phyloP scores from a whole-genome alignment of 371 early-diverging fungal species.

The Mortierella sp. region DNA sequence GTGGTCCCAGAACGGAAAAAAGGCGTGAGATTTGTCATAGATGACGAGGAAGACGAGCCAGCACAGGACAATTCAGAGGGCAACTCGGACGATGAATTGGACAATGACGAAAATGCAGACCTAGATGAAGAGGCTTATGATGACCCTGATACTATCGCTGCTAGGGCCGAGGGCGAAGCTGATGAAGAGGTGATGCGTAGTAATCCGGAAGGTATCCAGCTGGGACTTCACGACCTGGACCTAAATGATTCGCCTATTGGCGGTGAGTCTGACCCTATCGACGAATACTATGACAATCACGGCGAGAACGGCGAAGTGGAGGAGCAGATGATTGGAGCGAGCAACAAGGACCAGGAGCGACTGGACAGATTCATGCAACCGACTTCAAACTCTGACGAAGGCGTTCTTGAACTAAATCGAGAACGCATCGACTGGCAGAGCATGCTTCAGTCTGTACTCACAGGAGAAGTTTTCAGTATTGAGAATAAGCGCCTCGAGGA shows the following conservation, averaged over 20 bases:
- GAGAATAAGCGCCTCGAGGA: slow-evolving; percentile 82
- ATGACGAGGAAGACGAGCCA: slow-evolving; percentile 30
- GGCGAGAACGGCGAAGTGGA: slow-evolving; percentile 24
- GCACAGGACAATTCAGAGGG: slow-evolving; percentile 17
- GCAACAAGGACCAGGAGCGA: slow-evolving; percentile 50
- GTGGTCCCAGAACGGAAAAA: slow-evolving; percentile 25
- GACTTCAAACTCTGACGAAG: slow-evolving; percentile 37
- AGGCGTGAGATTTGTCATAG: slow-evolving; percentile 42
- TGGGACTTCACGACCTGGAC: slow-evolving; percentile 26
- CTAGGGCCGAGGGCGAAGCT: slow-evolving; percentile 11
- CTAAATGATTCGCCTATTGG: slow-evolving; percentile 15
- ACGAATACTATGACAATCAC: slow-evolving; percentile 37
- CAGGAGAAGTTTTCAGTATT: slow-evolving; percentile 88
- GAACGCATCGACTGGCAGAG: slow-evolving; percentile 88
- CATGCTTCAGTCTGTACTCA: slow-evolving; percentile 87
- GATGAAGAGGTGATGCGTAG: slow-evolving; percentile 28
- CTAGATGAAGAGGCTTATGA: slow-evolving; percentile 23
- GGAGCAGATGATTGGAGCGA: slow-evolving; percentile 9
- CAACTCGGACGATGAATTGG: slow-evolving; percentile 25
- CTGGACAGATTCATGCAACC: slow-evolving; percentile 52
- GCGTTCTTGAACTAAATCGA: slow-evolving; percentile 65
- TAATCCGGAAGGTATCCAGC: slow-evolving; percentile 10
- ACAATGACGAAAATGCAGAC: slow-evolving; percentile 20
- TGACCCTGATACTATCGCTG: slow-evolving; percentile 15
- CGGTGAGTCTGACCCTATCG: slow-evolving; percentile 25